Evolutionary conservation across 192 early-diverging fungal species (phyloP), one percentile per base, ranked within the genome.

Genomic region (Coemansia sp.): DNA sequence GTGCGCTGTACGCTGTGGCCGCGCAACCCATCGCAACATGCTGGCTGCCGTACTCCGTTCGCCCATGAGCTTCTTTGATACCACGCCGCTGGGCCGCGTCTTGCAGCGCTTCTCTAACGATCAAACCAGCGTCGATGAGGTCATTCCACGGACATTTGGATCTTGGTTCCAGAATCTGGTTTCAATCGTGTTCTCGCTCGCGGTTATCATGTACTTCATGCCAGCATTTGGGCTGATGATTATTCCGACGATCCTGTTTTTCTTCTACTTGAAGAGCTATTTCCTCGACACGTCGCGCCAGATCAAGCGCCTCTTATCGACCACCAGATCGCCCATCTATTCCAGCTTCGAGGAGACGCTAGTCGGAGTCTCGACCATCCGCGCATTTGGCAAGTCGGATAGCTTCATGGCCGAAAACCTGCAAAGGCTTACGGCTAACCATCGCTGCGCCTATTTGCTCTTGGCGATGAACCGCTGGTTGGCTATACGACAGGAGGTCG

Each of bases 91-190:
- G 0, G 93, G 95, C 13, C 87, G 95, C 47, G 87, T 95, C 70
- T 69, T 95, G 37, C 94, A 97, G 69, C 88, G 95, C 14, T 95
- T 97, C 70, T 90, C 90, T 36, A 94, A 92, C 64, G 95, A 97
- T 65, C 86, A 92, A 59, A 85, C 89, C 64, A 89, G 87, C 20
- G 77, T 93, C 7, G 95, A 97, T 59, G 92, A 93, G 64, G 72
- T 82, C 13, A 74, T 93, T 13, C 89, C 89, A 8, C 73, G 84
- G 20, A 78, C 77, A 16, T 84, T 89, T 47, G 60, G 72, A 16
- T 71, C 66, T 9, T 92, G 86, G 58, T 78, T 89, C 48, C 69
- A 78, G 8, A 76, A 60, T 34, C 43, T 77, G 10, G 58, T 68
- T 20, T 72, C 68, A 13, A 71, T 84, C 2, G 47, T 82, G 16